A percentile compares a stretch with the other conserved stretches of the same genome.
Evolutionary conservation across 768 basidiomycete genomes (phyloP).

Genomic region (Multifurca ochricompacta): DNA sequence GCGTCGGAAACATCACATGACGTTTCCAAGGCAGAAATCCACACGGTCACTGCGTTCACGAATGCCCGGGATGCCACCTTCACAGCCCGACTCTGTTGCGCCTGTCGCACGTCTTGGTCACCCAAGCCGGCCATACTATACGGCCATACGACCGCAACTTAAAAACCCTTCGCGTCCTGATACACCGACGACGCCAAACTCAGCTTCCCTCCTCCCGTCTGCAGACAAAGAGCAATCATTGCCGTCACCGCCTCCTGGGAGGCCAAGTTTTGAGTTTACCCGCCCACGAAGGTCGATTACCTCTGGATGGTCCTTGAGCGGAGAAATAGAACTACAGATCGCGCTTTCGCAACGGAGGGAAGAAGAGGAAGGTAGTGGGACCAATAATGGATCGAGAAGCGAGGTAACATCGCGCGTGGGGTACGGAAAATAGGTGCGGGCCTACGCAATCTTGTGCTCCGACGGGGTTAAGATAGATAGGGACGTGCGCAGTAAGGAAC

Average conservation of each 20-base stretch:
- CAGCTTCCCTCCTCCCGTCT: not conserved
- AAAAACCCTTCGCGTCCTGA: not conserved
- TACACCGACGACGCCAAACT: not conserved
- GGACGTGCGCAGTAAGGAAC: not conserved
- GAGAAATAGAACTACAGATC: conserved; percentile 19
- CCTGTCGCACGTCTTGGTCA: conserved; percentile 16
- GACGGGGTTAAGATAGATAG: not conserved
- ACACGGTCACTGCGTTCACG: conserved; percentile 14
- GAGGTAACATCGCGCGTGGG: conserved; percentile 9
- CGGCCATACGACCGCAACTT: conserved; percentile 17
- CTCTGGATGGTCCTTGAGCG: conserved; percentile 20
- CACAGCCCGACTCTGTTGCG: not conserved
- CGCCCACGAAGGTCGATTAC: conserved; percentile 14
- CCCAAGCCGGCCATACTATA: conserved; percentile 21
- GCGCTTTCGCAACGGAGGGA: conserved; percentile 17
- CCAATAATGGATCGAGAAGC: not conserved
- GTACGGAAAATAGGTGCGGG: conserved; percentile 12
- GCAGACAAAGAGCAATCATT: not conserved
- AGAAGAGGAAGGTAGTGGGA: conserved; percentile 6
- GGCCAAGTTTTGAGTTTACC: conserved; percentile 15
- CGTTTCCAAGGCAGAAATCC: conserved; percentile 14
- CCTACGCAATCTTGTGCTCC: conserved; percentile 12
- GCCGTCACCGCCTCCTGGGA: conserved; percentile 2
- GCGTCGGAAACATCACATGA: conserved; percentile 17
- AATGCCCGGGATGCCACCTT: not conserved